Evolutionary conservation across 768 basidiomycete species (phyloP).

Genomic region (Termitomyces sp.): DNA sequence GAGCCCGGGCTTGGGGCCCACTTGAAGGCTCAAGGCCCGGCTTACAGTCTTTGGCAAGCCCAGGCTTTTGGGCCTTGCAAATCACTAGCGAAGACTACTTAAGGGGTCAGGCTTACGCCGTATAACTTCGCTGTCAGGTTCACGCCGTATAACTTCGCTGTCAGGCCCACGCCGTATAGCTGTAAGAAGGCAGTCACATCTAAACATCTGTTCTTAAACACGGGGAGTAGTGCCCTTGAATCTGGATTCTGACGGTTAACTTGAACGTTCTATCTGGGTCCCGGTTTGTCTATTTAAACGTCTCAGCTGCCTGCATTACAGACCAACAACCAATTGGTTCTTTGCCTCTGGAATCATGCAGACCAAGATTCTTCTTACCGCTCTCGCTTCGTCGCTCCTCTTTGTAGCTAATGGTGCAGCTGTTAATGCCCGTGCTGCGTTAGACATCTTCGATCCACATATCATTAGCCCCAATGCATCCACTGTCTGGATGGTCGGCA

Average conservation of each 20-base stretch:
- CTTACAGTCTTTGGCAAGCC: too few relatives aligned
- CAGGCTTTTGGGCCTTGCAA: too few relatives aligned
- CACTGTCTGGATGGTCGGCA: constrained; percentile 27
- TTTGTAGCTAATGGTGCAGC: constrained; percentile 16
- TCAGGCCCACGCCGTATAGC: too few relatives aligned
- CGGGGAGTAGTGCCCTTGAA: background rate
- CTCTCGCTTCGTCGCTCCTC: constrained; percentile 23
- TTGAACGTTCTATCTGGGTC: background rate
- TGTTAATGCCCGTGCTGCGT: constrained; percentile 19
- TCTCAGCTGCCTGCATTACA: background rate
- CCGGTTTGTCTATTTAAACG: background rate
- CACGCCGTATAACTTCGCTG: too few relatives aligned
- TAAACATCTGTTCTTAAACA: background rate
- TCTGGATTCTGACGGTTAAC: background rate
- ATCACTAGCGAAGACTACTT: too few relatives aligned
- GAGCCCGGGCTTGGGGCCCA: too few relatives aligned
- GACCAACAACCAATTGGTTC: background rate
- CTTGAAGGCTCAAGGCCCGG: too few relatives aligned
- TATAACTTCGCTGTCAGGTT: too few relatives aligned
- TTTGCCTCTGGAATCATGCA: background rate
- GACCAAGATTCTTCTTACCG: constrained; percentile 18
- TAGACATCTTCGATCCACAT: constrained; percentile 28
- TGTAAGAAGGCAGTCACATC: background rate
- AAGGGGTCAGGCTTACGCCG: too few relatives aligned
- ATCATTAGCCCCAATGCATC: constrained; percentile 26